Conservation (phyloP, 306 rosid genomes). For the Boehmeria nivea region DNA sequence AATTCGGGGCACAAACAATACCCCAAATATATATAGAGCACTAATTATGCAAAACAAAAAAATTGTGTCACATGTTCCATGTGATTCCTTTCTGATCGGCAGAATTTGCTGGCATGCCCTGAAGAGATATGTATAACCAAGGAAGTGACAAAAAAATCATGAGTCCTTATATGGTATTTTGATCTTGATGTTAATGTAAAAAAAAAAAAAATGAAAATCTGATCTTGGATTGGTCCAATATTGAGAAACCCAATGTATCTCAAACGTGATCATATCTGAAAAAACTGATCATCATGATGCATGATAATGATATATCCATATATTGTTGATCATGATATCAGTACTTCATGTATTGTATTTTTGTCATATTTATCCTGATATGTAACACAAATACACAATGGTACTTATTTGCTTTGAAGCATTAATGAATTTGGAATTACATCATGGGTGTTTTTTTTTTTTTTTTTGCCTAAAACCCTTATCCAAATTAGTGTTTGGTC, state of each 20-base stretch:
- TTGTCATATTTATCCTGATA: constrained; percentile 4
- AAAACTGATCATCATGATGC: background rate
- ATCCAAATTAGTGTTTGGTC: too few relatives aligned
- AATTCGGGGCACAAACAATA: background rate
- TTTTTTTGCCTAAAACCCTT: background rate
- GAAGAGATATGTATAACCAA: background rate
- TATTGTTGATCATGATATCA: background rate
- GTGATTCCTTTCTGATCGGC: constrained; percentile 20
- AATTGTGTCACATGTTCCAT: constrained; percentile 25
- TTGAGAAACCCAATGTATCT: constrained; percentile 5
- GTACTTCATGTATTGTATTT: background rate
- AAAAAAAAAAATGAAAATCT: background rate
- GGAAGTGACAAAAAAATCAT: background rate
- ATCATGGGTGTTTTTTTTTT: too few relatives aligned
- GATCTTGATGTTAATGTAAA: background rate
- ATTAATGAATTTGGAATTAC: background rate
- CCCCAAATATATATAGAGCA: background rate
- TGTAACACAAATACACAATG: too few relatives aligned
- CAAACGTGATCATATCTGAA: background rate
- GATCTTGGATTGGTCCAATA: background rate
- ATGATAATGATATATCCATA: background rate
- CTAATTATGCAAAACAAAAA: background rate
- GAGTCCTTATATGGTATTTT: background rate
- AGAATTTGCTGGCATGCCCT: constrained; percentile 25
- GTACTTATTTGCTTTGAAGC: background rate